Evolutionary conservation across 441 rosid genomes (phyloP).

Genomic region (Melastoma candidum): DNA sequence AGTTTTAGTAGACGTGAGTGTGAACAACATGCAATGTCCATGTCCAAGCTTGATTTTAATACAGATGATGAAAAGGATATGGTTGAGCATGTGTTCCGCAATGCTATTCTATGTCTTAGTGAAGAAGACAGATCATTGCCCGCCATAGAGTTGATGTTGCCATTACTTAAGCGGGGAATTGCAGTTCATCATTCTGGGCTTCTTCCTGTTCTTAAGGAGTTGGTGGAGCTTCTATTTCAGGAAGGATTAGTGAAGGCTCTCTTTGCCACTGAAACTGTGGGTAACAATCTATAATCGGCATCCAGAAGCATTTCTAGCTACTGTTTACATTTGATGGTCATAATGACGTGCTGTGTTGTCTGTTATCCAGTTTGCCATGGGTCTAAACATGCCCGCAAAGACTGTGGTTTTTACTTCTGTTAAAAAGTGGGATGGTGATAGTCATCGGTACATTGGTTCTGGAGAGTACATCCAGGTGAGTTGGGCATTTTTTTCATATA

Average conservation of each 20-base stretch:
- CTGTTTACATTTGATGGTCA: conserved; percentile 10
- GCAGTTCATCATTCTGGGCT: conserved; percentile 99
- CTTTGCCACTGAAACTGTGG: conserved; percentile 96
- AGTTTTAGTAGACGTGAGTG: conserved; percentile 99
- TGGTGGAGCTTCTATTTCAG: conserved; percentile 97
- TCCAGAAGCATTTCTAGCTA: conserved; percentile 2
- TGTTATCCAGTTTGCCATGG: conserved; percentile 86
- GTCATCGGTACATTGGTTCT: conserved; percentile 88
- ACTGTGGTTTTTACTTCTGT: conserved; percentile 93
- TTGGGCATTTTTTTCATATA: neutral
- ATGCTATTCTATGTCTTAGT: conserved; percentile 79
- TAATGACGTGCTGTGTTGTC: conserved; percentile 1
- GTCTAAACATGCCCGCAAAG: conserved; percentile 98
- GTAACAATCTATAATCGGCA: conserved; percentile 18
- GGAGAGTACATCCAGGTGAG: conserved; percentile 98
- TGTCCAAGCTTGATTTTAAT: conserved; percentile 97
- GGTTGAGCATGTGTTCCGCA: conserved; percentile 73
- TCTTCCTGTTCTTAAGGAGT: conserved; percentile 95
- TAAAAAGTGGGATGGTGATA: conserved; percentile 98
- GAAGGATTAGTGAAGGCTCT: conserved; percentile 99
- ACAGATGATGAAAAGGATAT: conserved; percentile 68
- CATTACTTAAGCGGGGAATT: conserved; percentile 92
- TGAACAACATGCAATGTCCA: conserved; percentile 95
- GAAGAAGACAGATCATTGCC: conserved; percentile 94
- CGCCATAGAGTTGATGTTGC: conserved; percentile 94